These are phyloP conservation scores for Yarrowia keelungensis DNA, from an alignment of 805 yeast genomes.

Conservation along the genomic window DNA sequence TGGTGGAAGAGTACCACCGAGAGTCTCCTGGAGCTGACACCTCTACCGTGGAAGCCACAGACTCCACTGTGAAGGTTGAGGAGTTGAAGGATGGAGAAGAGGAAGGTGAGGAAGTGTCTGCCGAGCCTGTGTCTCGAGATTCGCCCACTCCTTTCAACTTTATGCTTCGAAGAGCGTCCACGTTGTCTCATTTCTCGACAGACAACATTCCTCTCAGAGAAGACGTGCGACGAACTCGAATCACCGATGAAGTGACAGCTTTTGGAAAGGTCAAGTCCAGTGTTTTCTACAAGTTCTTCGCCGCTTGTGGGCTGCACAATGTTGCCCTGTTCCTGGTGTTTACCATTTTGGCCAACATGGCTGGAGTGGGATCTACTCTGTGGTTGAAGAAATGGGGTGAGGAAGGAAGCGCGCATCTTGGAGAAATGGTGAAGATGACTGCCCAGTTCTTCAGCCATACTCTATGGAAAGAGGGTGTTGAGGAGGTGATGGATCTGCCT, in stretches of 20 bases:
- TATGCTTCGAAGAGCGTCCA: conserved; percentile 63
- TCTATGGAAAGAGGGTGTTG: not conserved
- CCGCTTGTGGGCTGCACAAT: conserved; percentile 68
- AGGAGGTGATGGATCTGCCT: not conserved
- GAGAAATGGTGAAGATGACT: not conserved
- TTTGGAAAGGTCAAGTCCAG: conserved; percentile 55
- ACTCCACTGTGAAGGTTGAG: not conserved
- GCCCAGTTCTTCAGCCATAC: not conserved
- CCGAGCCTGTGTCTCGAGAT: not conserved
- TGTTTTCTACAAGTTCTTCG: conserved; percentile 74
- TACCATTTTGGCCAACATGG: conserved; percentile 60
- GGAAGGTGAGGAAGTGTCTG: not conserved
- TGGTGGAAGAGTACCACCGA: conserved; percentile 14
- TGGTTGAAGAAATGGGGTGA: conserved; percentile 96
- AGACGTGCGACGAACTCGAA: conserved; percentile 22
- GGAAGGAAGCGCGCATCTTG: conserved; percentile 59
- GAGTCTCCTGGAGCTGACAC: not conserved
- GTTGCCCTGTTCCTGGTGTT: conserved; percentile 47
- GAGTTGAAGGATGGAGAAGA: not conserved
- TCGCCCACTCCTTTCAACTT: conserved; percentile 38
- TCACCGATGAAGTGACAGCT: conserved; percentile 18
- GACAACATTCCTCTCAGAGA: conserved; percentile 9
- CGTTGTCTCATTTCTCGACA: conserved; percentile 40
- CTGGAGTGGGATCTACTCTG: conserved; percentile 68
- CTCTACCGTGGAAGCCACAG: not conserved